phyloP scores from a whole-genome alignment of 176 grass and related monocot species.

The Pontederia paniculata region DNA sequence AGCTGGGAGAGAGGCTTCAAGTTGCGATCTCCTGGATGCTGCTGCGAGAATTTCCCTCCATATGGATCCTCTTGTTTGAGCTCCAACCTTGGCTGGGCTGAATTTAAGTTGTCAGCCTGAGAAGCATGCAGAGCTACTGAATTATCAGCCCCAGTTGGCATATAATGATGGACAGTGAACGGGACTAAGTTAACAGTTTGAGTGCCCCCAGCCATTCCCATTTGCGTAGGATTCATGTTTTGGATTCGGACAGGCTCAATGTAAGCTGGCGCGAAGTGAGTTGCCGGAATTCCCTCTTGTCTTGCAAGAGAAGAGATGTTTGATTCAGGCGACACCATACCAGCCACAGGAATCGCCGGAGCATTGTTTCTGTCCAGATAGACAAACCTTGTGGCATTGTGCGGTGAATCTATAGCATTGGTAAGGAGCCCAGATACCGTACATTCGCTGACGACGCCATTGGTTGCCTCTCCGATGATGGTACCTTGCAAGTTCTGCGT shows the following conservation, averaged over 20 bases:
- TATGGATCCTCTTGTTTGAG: conserved; percentile 30
- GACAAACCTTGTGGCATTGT: conserved; percentile 13
- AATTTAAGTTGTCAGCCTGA: conserved; percentile 23
- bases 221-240: conserved; percentile 49
- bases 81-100: conserved; percentile 26
- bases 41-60: conserved; percentile 28
- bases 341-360: too few species aligned
- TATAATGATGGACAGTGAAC: conserved; percentile 36
- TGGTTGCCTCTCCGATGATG: conserved; percentile 12
- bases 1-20: conserved; percentile 61
- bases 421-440: conserved; percentile 33
- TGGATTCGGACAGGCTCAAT: conserved; percentile 54
- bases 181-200: conserved; percentile 40
- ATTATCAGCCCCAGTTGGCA: conserved; percentile 21
- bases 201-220: conserved; percentile 23
- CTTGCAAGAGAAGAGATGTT: not conserved
- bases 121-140: not conserved
- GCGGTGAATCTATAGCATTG: not conserved
- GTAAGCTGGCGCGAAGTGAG: conserved; percentile 26
- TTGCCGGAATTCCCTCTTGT: conserved; percentile 21
- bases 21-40: conserved; percentile 37
- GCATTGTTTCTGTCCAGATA: conserved; percentile 23
- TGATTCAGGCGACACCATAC: conserved; percentile 9
- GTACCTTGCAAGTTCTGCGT: conserved; percentile 44
- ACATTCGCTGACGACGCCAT: conserved; percentile 21